Base-by-base conservation (phyloP, 2,329 filamentous ascomycete species). In the Lasiodiplodia theobromae region DNA sequence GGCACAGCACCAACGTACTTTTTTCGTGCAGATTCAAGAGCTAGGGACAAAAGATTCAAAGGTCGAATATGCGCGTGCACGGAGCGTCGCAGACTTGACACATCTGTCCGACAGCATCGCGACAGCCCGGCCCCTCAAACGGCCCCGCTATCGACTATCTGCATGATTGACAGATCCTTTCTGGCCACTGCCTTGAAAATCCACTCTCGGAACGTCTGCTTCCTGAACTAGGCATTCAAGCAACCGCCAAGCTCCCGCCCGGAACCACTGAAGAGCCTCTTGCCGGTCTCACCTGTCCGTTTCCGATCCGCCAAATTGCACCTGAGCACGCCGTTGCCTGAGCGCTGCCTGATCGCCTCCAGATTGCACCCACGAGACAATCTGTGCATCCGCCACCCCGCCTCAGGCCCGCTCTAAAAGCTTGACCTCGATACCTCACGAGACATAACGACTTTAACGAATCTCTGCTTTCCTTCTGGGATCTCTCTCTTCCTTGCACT, bases 41-140 rank as follows among this genome's bases (percentile, higher is more conserved):
- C 65, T 52, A 51, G 53, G 54, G 51, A 51, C 51, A 51, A 40
- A 63, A 12, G 21, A 16, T 34, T 28, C 25, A 47, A 63, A n/a
- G 37, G 23, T 37, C 8, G 60, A 64, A 64, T 38, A 64, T 64
- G 60, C 47, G 44, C 47, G 4, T 34, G 60, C 40, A 49, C 51
- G 44, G 53, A 58, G 53, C 54, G 65, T 67, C 54, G n/a, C 65
- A 67, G 65, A 67, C 21, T 67, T 67, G 65, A 67, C 54, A 67
- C 65, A 51, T 16, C 65, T 21, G 31, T 67, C 65, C 28, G 44
- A 67, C 65, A 52, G 40, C 65, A 51, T 58, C 65, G 65, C 65
- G 53, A 67, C 56, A 31, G 47, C 16, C 44, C 28, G 18, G 18
- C 60, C 60, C 60, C 60, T 64, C 60, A 28, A 52, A 28, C 51